Base-by-base conservation (phyloP, 75 land plant species). In the Ceratopteris richardii region DNA sequence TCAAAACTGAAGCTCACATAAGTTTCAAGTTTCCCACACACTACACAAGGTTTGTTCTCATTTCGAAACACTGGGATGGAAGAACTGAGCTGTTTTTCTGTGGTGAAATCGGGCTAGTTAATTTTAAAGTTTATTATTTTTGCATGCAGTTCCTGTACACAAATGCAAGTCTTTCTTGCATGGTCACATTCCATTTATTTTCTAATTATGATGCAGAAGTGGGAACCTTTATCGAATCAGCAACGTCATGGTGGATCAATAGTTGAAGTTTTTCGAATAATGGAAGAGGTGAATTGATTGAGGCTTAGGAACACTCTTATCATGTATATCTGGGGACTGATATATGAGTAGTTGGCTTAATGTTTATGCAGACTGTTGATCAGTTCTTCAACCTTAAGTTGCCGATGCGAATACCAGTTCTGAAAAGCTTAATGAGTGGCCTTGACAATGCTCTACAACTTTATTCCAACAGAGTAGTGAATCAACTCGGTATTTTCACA, bases 181-280 rank as follows among this genome's bases (percentile, higher is more conserved):
- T n/a, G n/a, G n/a, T n/a, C n/a, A n/a, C n/a, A n/a, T n/a, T n/a
- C n/a, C n/a, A n/a, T n/a, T n/a, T n/a, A n/a, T n/a, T n/a, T n/a
- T n/a, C n/a, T n/a, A n/a, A 3, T 47, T 71, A 47, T 27, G 2
- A 12, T 66, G 25, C 74, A 92, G 97, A 72, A 59, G 25, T 92
- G 97, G 97, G 81, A 80, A 18, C 90, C 85, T 16, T 63, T 85
- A 44, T 92, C 95, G 56, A 79, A 83, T 66, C 94, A 88, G 44
- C 88, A 85, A 60, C 84, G 95, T 21, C 80, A 93, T 73, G 87
- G 87, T 16, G 87, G 76, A 66, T 93, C 98, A 30, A 79, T 93
- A 74, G 95, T 93, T 59, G 98, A 93, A 72, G 98, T 93, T 24
- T 93, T 78, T 44, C 73, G 95, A 64, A 93, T 93, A 24, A 80